Percentiles rank a stretch among this genome's conserved stretches.
Conservation (phyloP, 2,329 filamentous ascomycete species). For the Emmonsiellopsis sp. region DNA sequence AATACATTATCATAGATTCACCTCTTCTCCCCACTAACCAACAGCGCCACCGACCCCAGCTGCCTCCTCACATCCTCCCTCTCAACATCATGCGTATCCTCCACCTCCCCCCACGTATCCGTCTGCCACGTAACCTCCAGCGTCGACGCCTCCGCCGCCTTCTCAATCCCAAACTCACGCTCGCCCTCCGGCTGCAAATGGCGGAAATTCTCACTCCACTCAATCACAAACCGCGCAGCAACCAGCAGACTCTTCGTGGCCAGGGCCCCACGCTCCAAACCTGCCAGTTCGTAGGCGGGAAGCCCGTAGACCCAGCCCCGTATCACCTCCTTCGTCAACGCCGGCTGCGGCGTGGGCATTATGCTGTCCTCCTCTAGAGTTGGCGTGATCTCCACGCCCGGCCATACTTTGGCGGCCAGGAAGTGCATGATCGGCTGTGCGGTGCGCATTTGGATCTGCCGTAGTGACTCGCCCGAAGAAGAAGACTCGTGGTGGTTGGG, state of each 20-base stretch:
- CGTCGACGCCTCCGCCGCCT: slow-evolving; percentile 68
- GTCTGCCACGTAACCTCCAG: slow-evolving; percentile 89
- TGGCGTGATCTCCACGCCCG: slow-evolving; percentile 67
- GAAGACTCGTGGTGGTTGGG: background rate
- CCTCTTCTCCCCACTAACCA: slow-evolving; percentile 55
- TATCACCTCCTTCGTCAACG: slow-evolving; percentile 68
- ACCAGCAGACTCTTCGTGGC: slow-evolving; percentile 80
- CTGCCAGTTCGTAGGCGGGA: slow-evolving; percentile 72
- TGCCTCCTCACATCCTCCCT: slow-evolving; percentile 82
- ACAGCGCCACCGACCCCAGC: slow-evolving; percentile 73
- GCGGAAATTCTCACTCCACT: slow-evolving; percentile 75
- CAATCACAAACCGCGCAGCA: slow-evolving; percentile 65
- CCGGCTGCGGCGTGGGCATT: slow-evolving; percentile 62
- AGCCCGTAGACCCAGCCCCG: slow-evolving; percentile 67
- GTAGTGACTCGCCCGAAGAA: slow-evolving; percentile 46
- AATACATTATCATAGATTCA: slow-evolving; percentile 9
- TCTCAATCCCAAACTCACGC: slow-evolving; percentile 64
- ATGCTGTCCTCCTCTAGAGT: slow-evolving; percentile 74
- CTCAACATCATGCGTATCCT: slow-evolving; percentile 95
- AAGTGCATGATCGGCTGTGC: slow-evolving; percentile 64
- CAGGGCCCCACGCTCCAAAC: slow-evolving; percentile 71
- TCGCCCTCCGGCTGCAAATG: slow-evolving; percentile 33
- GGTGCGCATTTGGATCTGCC: slow-evolving; percentile 61
- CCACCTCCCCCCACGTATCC: slow-evolving; percentile 86
- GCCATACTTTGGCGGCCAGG: slow-evolving; percentile 68